phyloP scores from a whole-genome alignment of 2,329 filamentous ascomycete genomes.

The Colletotrichum lini region DNA sequence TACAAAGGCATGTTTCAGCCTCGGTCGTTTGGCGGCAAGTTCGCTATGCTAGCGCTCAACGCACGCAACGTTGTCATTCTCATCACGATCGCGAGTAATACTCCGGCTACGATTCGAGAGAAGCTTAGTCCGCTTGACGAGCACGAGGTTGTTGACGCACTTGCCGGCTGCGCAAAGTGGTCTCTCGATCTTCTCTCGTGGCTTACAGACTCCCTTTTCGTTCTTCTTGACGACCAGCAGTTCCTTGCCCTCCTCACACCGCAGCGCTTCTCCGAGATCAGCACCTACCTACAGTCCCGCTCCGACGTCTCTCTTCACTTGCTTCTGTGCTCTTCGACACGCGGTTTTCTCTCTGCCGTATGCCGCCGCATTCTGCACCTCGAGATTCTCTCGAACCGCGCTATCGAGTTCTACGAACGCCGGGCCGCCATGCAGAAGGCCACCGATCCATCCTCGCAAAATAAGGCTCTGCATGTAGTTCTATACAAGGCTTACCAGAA shows the following conservation, averaged over 20 bases:
- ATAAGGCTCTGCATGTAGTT: conserved; percentile 62
- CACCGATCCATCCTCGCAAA: conserved; percentile 54
- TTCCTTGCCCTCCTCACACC: conserved; percentile 66
- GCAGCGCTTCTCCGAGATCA: conserved; percentile 64
- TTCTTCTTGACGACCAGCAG: conserved; percentile 65
- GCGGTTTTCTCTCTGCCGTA: conserved; percentile 78
- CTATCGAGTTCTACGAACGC: conserved; percentile 66
- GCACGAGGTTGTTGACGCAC: conserved; percentile 78
- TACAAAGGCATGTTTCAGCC: conserved; percentile 75
- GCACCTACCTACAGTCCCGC: conserved; percentile 65
- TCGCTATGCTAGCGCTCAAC: conserved; percentile 82
- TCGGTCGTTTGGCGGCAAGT: conserved; percentile 78
- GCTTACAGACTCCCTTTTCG: conserved; percentile 72
- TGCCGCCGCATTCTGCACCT: conserved; percentile 75
- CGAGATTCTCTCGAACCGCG: conserved; percentile 63
- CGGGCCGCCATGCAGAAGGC: conserved; percentile 56
- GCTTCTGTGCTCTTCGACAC: conserved; percentile 80
- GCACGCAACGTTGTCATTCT: conserved; percentile 79
- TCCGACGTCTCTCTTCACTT: conserved; percentile 74
- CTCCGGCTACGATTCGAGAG: conserved; percentile 67
- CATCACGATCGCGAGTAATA: conserved; percentile 74
- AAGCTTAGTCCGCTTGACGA: conserved; percentile 75
- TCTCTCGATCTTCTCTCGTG: conserved; percentile 78
- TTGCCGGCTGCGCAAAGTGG: conserved; percentile 86
- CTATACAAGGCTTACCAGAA: conserved; percentile 71